Evolutionary conservation across 192 early-diverging fungal species (phyloP), one percentile per base, ranked within the genome.

Genomic region (Coemansia sp.): DNA sequence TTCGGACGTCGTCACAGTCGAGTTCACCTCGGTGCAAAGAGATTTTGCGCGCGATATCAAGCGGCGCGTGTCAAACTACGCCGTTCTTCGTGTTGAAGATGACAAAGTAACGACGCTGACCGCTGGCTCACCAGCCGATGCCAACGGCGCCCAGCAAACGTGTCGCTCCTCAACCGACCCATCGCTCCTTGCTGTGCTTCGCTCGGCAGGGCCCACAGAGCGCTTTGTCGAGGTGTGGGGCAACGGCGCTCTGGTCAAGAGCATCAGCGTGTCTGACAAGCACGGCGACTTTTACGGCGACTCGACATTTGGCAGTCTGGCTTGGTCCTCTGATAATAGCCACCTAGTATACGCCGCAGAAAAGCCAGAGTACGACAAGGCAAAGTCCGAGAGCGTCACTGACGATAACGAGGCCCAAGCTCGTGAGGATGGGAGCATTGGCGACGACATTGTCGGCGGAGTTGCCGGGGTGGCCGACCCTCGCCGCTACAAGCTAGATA

Each of bases 261-360:
- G 75, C n/a, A 74, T 90, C 47, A 88, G 92, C 38, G 89, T 92
- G n/a, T 86, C 89, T 7, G 73, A 82, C 40, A 49, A 62, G 32
- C 92, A 94, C 50, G 91, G 89, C 26, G 84, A 87, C 40, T 93
- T 92, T 74, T 94, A 92, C 63, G 68, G 74, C 11, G 91, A 93
- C 69, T 72, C 85, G 49, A 86, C 83, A n/a, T 89, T 91, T 76
- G 91, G 91, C 13, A 70, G 78, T 10, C 64, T 94, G 19, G 73
- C 79, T 14, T 90, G 91, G 88, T 87, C 90, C 6, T 60, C 61
- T 26, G 76, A 84, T 68, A 88, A 88, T 71, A 70, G 38, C 26
- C 72, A 78, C 9, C 39, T 91, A 26, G 85, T 88, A 17, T 94
- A 94, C 64, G 75, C 88, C 44, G 92, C 92, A n/a, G 91, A 94